Evolutionary conservation across 257 asterid species (phyloP).

Genomic region (Salvia miltiorrhiza): DNA sequence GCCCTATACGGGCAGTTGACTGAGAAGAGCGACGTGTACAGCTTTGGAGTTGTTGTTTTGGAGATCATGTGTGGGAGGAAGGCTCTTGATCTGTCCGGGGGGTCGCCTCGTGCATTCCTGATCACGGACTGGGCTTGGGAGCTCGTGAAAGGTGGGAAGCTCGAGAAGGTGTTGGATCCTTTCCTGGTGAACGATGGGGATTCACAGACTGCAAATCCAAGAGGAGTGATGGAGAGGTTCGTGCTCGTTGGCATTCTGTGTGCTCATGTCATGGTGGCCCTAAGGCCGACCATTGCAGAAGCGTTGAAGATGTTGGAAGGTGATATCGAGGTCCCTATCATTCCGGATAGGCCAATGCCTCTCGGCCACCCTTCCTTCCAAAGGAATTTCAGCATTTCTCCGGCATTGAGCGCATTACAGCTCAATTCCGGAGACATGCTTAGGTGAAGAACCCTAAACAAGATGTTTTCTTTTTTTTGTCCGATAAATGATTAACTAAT

Average conservation of each 20-base stretch:
- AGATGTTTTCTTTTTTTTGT: background rate
- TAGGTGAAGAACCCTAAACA: constrained; percentile 32
- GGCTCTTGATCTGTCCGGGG: constrained; percentile 69
- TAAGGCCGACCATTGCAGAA: constrained; percentile 78
- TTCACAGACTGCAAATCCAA: constrained; percentile 49
- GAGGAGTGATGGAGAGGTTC: constrained; percentile 72
- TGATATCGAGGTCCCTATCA: constrained; percentile 70
- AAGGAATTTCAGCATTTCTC: constrained; percentile 50
- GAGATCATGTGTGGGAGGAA: constrained; percentile 95
- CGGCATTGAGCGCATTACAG: constrained; percentile 50
- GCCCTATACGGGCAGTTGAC: constrained; percentile 91
- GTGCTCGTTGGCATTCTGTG: constrained; percentile 74
- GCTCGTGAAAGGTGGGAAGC: constrained; percentile 55
- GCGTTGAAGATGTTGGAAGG: constrained; percentile 92
- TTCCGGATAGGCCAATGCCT: constrained; percentile 81
- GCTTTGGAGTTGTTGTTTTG: constrained; percentile 82
- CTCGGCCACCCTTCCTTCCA: constrained; percentile 60
- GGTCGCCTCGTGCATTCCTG: constrained; percentile 50
- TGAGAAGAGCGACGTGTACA: constrained; percentile 85
- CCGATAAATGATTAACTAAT: background rate
- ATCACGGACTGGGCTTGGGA: constrained; percentile 97
- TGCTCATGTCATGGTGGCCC: constrained; percentile 92
- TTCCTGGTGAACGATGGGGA: constrained; percentile 42
- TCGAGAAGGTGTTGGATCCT: constrained; percentile 53
- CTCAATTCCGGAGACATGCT: constrained; percentile 64